Base-by-base conservation (phyloP, 345 rosid genomes). In the Nasturtium officinale region DNA sequence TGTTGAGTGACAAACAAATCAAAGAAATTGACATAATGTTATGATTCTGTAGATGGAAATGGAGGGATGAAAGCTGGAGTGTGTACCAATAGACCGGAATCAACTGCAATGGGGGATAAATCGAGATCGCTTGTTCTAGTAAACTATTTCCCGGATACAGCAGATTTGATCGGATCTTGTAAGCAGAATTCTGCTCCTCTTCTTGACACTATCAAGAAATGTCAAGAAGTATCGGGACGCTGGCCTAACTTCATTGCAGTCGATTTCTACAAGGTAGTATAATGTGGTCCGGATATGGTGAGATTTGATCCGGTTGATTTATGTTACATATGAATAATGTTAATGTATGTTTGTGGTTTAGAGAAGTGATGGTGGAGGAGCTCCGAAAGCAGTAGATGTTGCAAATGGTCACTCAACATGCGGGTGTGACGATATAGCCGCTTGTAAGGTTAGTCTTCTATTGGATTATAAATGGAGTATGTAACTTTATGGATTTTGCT, bases 211-310 rank as follows among this genome's bases (percentile, higher is more conserved):
- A 63, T 82, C 35, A 81, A 62, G 45, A 82, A 87, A 7, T 95
- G 96, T 74, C 71, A 82, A 47, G 74, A 26, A 61, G 90, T 87
- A 29, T 75, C 96, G 3, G 96, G 89, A 12, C 84, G 96, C 7
- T 91, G 99, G 99, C 87, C 99, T 51, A 91, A 91, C 83, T 91
- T 88, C 97, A 84, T 95, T 12, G 87, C 99, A 2, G 96, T 88
- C 11, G 97, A 95, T 71, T 90, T 83, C 74, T 90, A 95, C 84
- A 83, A 85, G 93, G 99, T 95, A 83, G 10, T n/a, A 64, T 5
- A 53, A 37, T 35, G 6, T 29, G 5, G 20, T 46, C 38, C 26
- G 13, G 29, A 6, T 32, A 12, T 45, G 1, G 5, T 69, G 11
- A 58, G 33, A 21, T 58, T 25, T 21, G 29, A 6, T 50, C 52